Conservation (phyloP, 129 eudicot species). For the Ambrosia artemisiifolia region DNA sequence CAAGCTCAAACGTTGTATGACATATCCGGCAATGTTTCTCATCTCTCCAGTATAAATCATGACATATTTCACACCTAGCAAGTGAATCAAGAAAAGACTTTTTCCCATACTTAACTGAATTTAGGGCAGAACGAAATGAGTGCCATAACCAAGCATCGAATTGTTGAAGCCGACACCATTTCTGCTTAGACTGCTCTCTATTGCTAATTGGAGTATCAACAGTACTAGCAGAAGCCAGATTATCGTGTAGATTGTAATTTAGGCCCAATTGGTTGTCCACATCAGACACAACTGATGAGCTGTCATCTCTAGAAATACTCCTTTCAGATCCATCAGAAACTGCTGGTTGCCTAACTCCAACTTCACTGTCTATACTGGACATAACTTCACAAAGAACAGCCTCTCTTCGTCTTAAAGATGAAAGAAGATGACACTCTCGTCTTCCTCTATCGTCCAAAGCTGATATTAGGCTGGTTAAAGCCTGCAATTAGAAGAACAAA, state of each 20-base stretch:
- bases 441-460: slow-evolving; percentile 70
- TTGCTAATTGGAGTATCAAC: slow-evolving; percentile 34
- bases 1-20: slow-evolving; percentile 90
- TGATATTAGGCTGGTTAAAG: slow-evolving; percentile 53
- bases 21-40: slow-evolving; percentile 88
- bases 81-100: slow-evolving; percentile 70
- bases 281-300: slow-evolving; percentile 86
- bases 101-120: slow-evolving; percentile 61
- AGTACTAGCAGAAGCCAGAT: slow-evolving; percentile 30
- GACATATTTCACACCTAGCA: slow-evolving; percentile 78
- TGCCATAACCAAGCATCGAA: slow-evolving; percentile 78
- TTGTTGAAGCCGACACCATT: slow-evolving; percentile 56
- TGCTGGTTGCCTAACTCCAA: slow-evolving; percentile 34
- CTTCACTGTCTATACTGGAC: slow-evolving; percentile 43
- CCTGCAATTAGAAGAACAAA: slow-evolving; percentile 40
- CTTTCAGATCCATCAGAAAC: slow-evolving; percentile 54
- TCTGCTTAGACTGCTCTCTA: slow-evolving; percentile 51
- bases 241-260: slow-evolving; percentile 30
- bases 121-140: slow-evolving; percentile 52
- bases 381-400: slow-evolving; percentile 46
- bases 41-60: slow-evolving; percentile 91
- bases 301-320: slow-evolving; percentile 59
- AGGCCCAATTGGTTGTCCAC: slow-evolving; percentile 56
- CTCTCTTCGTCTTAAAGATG: slow-evolving; percentile 48
- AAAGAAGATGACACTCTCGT: slow-evolving; percentile 70